Base-by-base conservation (phyloP, 106 monocot genomes). In the Ottelia alismoides region DNA sequence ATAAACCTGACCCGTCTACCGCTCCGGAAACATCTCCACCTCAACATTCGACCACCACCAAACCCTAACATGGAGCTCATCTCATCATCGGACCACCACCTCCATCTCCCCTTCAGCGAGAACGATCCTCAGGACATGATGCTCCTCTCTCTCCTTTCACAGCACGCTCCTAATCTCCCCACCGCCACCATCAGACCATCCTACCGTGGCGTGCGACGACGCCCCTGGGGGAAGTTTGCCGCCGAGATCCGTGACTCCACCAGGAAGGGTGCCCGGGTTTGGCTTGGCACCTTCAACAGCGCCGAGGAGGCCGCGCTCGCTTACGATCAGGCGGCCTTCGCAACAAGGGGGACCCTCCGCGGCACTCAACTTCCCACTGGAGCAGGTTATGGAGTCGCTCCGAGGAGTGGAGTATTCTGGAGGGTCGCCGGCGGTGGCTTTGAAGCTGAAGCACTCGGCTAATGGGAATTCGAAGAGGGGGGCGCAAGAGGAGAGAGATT, bases 161-260 rank as follows among this genome's bases (percentile, higher is more conserved):
- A n/a, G n/a, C n/a, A 5, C 35, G 35, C 9, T 3, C 35, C 5
- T 12, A 5, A 12, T 12, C 35, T 35, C 35, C 35, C 35, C 35
- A 12, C 5, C 35, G 35, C 12, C 16, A 12, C 51, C 22, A 51
- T 12, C 24, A 47, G 2, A 14, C 1, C 24, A 19, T 47, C 46
- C 51, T 63, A 35, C 51, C 16, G 62, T 21, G 62, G 62, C 3
- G 62, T 63, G 21, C 24, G 62, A 29, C 24, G 29, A 17, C 20
- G 62, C 31, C 51, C 62, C 22, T 63, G 62, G 51, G 62, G 62
- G 50, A 63, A 63, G 31, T 63, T 63, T 32, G 62, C 62, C 12
- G 62, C 62, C n/a, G 62, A 63, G 62, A 63, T 63, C 26, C 16
- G 51, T 12, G 62, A 63, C 51, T 63, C 62, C 21, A 63, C 62